phyloP scores from a whole-genome alignment of 225 moss, liverwort and hornwort genomes.

The Lunularia cruciata region DNA sequence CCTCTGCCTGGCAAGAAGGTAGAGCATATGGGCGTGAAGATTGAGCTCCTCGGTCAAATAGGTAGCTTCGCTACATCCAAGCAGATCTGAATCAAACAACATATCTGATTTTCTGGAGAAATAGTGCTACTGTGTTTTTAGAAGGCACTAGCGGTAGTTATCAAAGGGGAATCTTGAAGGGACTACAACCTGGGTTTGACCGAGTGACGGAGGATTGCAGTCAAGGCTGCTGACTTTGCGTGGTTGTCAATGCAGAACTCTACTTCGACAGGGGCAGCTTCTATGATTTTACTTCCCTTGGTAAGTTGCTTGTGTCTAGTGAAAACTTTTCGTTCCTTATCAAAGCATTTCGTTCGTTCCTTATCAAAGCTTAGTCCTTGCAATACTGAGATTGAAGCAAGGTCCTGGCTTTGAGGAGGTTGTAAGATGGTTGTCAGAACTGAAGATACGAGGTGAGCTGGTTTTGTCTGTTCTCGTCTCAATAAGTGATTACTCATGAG shows the following conservation, averaged over 20 bases:
- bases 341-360: not conserved
- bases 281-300: constrained; percentile 91
- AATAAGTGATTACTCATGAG: too few species aligned
- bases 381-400: not conserved
- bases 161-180: too few species aligned
- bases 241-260: constrained; percentile 55
- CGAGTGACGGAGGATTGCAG: too few species aligned
- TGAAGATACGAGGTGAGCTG: not conserved
- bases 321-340: too few species aligned
- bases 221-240: not conserved
- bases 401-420: not conserved
- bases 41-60: constrained; percentile 94
- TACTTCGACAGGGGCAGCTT: constrained; percentile 94
- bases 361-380: too few species aligned
- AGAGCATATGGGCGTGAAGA: constrained; percentile 95
- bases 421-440: not conserved
- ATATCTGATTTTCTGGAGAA: too few species aligned
- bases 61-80: constrained; percentile 33
- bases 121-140: too few species aligned
- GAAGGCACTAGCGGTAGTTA: too few species aligned
- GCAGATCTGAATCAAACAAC: too few species aligned
- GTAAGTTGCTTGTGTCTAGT: constrained; percentile 48
- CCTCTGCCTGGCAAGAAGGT: constrained; percentile 91
- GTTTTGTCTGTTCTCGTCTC: not conserved
- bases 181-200: too few species aligned